These are phyloP conservation scores for Parascedosporium putredinis DNA, from an alignment of 2,329 filamentous ascomycete genomes.

Conservation along the genomic window DNA sequence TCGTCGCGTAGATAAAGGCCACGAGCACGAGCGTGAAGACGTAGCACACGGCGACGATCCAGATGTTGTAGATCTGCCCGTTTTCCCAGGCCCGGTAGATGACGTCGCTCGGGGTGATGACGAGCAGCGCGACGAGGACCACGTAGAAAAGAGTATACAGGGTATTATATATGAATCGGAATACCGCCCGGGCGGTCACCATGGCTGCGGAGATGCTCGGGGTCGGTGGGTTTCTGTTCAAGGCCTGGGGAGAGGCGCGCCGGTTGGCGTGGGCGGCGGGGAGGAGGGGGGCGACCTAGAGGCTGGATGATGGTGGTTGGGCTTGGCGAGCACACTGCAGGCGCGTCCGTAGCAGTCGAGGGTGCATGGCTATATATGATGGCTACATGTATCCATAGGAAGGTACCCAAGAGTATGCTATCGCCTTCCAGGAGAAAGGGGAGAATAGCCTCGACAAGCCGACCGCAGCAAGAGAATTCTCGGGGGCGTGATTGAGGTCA, in stretches of 20 bases:
- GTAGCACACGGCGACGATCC: slow-evolving; percentile 70
- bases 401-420: too few relatives aligned
- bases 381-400: slow-evolving; percentile 5
- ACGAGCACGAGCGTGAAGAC: slow-evolving; percentile 61
- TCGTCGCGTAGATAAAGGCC: slow-evolving; percentile 65
- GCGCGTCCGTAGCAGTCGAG: slow-evolving; percentile 8
- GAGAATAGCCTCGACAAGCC: not conserved
- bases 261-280: not conserved
- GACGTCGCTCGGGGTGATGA: slow-evolving; percentile 70
- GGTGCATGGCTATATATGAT: not conserved
- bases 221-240: slow-evolving; percentile 11
- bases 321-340: not conserved
- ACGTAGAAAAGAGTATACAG: slow-evolving; percentile 69
- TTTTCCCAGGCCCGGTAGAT: slow-evolving; percentile 66
- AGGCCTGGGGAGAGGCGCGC: not conserved
- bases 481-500: not conserved
- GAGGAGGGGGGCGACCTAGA: not conserved
- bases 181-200: slow-evolving; percentile 44
- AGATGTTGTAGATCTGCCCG: slow-evolving; percentile 64
- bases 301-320: not conserved
- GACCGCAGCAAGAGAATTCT: not conserved
- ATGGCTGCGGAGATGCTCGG: slow-evolving; percentile 13
- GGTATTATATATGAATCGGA: slow-evolving; percentile 70
- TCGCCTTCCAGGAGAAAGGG: too few relatives aligned
- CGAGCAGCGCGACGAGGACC: slow-evolving; percentile 60